Percentiles rank a stretch among this genome's conserved stretches.
Conservation (phyloP, 2,329 filamentous ascomycete species). For the Pseudogymnoascus sp. region DNA sequence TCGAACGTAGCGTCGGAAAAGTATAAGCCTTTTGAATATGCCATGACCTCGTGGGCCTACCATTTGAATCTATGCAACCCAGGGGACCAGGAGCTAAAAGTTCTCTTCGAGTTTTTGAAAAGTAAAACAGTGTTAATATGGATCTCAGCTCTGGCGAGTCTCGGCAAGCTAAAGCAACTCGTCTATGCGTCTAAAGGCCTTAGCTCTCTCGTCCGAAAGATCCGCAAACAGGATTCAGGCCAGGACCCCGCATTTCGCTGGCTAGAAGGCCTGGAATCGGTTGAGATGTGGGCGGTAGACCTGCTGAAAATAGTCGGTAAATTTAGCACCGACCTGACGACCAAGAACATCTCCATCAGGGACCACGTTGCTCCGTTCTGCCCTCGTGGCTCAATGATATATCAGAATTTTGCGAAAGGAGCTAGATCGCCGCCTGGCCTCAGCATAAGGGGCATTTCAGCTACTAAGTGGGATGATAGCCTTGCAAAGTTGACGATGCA, state of each 20-base stretch:
- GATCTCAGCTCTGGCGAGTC: slow-evolving; percentile 27
- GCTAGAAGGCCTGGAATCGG: slow-evolving; percentile 19
- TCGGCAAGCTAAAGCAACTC: slow-evolving; percentile 23
- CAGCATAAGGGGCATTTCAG: slow-evolving; percentile 12
- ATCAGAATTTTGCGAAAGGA: slow-evolving; percentile 26
- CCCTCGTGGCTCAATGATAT: slow-evolving; percentile 30
- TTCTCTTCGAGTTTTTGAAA: slow-evolving; percentile 24
- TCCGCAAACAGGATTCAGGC: slow-evolving; percentile 11
- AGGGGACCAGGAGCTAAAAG: slow-evolving; percentile 10
- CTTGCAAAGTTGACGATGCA: slow-evolving; percentile 12
- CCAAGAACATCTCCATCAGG: slow-evolving; percentile 30
- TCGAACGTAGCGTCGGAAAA: background rate
- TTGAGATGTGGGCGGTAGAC: slow-evolving; percentile 31
- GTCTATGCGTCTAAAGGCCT: slow-evolving; percentile 25
- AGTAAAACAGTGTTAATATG: slow-evolving; percentile 26
- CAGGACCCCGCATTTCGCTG: slow-evolving; percentile 13
- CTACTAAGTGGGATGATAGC: slow-evolving; percentile 13
- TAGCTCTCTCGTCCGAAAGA: slow-evolving; percentile 17
- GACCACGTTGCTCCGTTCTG: slow-evolving; percentile 34
- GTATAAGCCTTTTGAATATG: slow-evolving; percentile 21
- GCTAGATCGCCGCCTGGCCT: background rate
- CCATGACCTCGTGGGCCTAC: slow-evolving; percentile 22
- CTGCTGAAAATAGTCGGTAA: slow-evolving; percentile 32
- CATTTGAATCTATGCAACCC: slow-evolving; percentile 18
- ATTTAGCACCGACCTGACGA: slow-evolving; percentile 26